These are phyloP conservation scores for Nannochloris sp. DNA, from an alignment of 139 green algal genomes.

Conservation along the genomic window DNA sequence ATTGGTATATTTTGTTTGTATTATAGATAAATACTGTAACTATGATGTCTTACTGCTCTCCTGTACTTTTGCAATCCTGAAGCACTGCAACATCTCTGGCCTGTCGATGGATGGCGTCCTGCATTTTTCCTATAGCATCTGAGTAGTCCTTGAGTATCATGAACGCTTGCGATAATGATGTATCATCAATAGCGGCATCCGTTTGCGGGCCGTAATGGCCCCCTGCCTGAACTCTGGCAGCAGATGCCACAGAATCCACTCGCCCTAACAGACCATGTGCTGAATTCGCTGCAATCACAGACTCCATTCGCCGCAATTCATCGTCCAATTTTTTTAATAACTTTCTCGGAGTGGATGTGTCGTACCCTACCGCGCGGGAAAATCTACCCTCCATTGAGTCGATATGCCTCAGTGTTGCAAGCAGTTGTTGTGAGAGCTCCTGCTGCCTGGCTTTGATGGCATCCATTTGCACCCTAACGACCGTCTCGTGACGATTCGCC, in stretches of 20 bases:
- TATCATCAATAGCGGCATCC: conserved; percentile 15
- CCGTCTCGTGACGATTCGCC: conserved; percentile 16
- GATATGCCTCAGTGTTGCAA: conserved; percentile 21
- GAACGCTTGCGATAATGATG: conserved; percentile 24
- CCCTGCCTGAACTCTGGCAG: conserved; percentile 21
- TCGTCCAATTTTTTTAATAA: conserved; percentile 10
- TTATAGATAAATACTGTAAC: not conserved
- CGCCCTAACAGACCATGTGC: conserved; percentile 13
- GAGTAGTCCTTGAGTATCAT: conserved; percentile 15
- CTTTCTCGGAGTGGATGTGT: not conserved
- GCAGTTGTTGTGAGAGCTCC: conserved; percentile 21
- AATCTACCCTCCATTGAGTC: conserved; percentile 39
- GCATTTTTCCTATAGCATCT: conserved; percentile 20
- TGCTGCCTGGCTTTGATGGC: conserved; percentile 19
- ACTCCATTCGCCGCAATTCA: conserved; percentile 22
- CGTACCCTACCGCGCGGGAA: conserved; percentile 22
- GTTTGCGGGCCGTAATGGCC: not conserved
- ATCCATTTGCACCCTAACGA: conserved; percentile 24
- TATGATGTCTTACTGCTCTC: conserved; percentile 1
- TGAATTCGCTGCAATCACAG: conserved; percentile 8
- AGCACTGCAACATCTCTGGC: conserved; percentile 29
- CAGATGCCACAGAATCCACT: conserved; percentile 19
- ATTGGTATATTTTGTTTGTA: not conserved
- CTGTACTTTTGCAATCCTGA: not conserved
- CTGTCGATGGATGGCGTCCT: conserved; percentile 18